These are phyloP conservation scores for Penicillium sp. DNA, from an alignment of 2,329 filamentous ascomycete genomes.

Conservation along the genomic window DNA sequence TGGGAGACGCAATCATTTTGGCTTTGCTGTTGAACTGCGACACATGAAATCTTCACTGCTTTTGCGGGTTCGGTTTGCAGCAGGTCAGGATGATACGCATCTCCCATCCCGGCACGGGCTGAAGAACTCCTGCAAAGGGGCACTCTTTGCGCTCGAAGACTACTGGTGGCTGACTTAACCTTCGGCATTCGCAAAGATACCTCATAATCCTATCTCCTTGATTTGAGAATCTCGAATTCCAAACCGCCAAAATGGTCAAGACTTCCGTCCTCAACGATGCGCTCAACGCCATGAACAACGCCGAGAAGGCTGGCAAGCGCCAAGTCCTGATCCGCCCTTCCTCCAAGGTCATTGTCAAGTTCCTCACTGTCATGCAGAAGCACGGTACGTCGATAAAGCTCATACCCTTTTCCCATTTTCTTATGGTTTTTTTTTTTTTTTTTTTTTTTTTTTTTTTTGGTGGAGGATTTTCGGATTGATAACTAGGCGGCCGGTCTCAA, in stretches of 20 bases:
- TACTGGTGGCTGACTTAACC: constrained; percentile 64
- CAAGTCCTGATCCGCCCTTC: constrained; percentile 97
- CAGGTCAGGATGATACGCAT: constrained; percentile 47
- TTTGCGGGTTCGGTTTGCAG: constrained; percentile 1
- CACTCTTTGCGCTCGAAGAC: constrained; percentile 71
- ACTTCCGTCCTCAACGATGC: constrained; percentile 99
- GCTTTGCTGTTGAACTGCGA: constrained; percentile 18
- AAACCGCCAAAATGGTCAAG: constrained; percentile 91
- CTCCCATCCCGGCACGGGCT: constrained; percentile 59
- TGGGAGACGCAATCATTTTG: constrained; percentile 48
- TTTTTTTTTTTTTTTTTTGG: constrained; percentile 15
- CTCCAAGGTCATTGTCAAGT: constrained; percentile 99
- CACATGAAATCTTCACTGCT: constrained; percentile 10
- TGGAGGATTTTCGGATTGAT: constrained; percentile 82
- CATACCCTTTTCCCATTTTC: constrained; percentile 2
- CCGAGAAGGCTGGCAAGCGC: constrained; percentile 99
- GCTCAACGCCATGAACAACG: constrained; percentile 99
- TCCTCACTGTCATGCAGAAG: constrained; percentile 98
- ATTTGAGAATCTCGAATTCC: constrained; percentile 57
- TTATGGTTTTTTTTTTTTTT: constrained; percentile 15
- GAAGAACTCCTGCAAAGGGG: constrained; percentile 68
- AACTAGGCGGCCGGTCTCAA: constrained; percentile 97
- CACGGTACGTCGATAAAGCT: constrained; percentile 75
- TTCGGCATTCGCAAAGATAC: constrained; percentile 34
- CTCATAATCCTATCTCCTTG: constrained; percentile 38